Base-by-base conservation (phyloP, 169 alveolate genomes). In the Pseudocohnilembus persalinus region DNA sequence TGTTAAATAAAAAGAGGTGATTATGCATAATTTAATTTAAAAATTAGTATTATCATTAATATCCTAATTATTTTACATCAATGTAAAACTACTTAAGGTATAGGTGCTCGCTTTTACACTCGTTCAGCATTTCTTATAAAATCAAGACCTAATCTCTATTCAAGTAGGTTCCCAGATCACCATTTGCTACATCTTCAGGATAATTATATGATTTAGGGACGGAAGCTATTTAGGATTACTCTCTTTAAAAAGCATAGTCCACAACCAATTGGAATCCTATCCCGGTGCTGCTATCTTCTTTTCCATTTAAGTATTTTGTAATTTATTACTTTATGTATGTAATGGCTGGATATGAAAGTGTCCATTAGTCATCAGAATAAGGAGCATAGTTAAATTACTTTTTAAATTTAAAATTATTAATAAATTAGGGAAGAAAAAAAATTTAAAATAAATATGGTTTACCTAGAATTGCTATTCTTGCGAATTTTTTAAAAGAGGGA, bases 351-450 rank as follows among this genome's bases (percentile, higher is more conserved):
- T 35, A 30, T 1, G 84, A 79, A 15, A 64, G 25, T 32, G 65
- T 35, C 84, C 84, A 79, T 29, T 79, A 29, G 16, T 27, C 76
- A 64, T 79, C 84, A 49, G 75, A 34, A 0, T 68, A 79, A 34
- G 75, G 30, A 64, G 32, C 63, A 79, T 6, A 79, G 20, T 34
- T 73, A 35, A 30, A 63, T 34, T 28, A 29, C 34, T 72, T 29
- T 25, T 24, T 29, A 20, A 79, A 79, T 1, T n/a, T 34, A 0
- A 29, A 16, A 1, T 4, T 64, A n/a, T 16, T 25, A 20, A 79
- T 29, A 34, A n/a, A 63, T 34, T 79, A 0, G 29, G 15, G 15
- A n/a, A 0, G 20, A 0, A 1, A 0, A 15, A 73, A 15, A 15
- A 1, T 73, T 73, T 73, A n/a, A 15, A 15, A 73, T n/a, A 73